Conservation (phyloP, 371 early-diverging fungal genomes). For the Mortierella sp. region DNA sequence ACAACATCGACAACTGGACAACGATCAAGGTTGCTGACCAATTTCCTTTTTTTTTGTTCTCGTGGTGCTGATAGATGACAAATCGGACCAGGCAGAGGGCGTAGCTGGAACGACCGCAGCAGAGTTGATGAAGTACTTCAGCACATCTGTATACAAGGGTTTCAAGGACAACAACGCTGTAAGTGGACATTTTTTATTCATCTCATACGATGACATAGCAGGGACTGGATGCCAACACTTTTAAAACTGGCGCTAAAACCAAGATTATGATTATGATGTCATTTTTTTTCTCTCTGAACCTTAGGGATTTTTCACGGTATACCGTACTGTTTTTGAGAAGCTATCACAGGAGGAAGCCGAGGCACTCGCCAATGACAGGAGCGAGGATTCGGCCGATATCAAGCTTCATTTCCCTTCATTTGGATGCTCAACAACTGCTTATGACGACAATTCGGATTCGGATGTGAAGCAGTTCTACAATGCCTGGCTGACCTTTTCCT, state of each 20-base stretch:
- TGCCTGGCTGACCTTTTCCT: slow-evolving; percentile 83
- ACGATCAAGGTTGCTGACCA: not conserved
- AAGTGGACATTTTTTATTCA: not conserved
- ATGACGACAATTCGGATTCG: slow-evolving; percentile 58
- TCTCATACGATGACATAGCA: not conserved
- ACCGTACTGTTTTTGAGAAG: slow-evolving; percentile 81
- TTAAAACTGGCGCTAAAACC: not conserved
- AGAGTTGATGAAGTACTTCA: slow-evolving; percentile 81
- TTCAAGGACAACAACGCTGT: slow-evolving; percentile 76
- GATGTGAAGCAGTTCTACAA: slow-evolving; percentile 76
- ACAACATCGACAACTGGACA: slow-evolving; percentile 18
- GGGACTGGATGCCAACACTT: not conserved
- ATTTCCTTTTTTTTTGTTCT: not conserved
- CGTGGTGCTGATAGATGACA: slow-evolving; percentile 33
- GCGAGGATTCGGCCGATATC: slow-evolving; percentile 45
- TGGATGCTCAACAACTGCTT: slow-evolving; percentile 68
- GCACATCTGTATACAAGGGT: slow-evolving; percentile 72
- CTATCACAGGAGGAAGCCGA: slow-evolving; percentile 87
- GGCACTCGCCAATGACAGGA: slow-evolving; percentile 66
- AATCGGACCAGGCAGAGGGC: slow-evolving; percentile 49
- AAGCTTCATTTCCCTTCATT: slow-evolving; percentile 70
- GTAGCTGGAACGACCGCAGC: slow-evolving; percentile 71
- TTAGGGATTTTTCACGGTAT: slow-evolving; percentile 88
- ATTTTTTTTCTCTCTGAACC: not conserved
- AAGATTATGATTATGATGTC: slow-evolving; percentile 4